phyloP scores from a whole-genome alignment of 1,284 basidiomycete species.

The Porogramme epimiltina region DNA sequence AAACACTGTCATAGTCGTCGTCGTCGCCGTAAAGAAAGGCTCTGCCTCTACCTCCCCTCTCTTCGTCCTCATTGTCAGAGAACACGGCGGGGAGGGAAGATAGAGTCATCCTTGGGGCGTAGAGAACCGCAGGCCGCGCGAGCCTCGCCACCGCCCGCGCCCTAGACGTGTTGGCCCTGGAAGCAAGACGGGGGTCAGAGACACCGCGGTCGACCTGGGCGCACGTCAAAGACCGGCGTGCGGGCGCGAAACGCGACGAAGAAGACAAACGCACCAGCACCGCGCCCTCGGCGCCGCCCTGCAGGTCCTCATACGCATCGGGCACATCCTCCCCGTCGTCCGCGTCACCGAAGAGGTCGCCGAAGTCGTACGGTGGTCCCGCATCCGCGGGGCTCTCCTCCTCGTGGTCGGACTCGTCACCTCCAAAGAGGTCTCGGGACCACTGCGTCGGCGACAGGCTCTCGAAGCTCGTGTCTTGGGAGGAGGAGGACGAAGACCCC shows the following conservation, averaged over 20 bases:
- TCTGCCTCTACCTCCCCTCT: neutral
- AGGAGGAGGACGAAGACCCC: neutral
- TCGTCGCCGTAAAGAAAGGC: no score
- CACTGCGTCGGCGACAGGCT: slow-evolving; percentile 4
- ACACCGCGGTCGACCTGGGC: neutral
- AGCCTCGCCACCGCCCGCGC: no score
- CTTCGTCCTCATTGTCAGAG: neutral
- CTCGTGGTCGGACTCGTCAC: neutral
- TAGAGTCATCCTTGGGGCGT: slow-evolving; percentile 6
- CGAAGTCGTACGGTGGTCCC: slow-evolving; percentile 4
- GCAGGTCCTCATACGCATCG: no score
- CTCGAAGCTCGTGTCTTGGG: neutral
- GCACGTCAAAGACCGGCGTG: slow-evolving; percentile 8
- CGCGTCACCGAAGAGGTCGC: slow-evolving; percentile 10
- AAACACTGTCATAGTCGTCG: no score
- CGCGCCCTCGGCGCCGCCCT: no score
- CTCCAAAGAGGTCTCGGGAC: slow-evolving; percentile 13
- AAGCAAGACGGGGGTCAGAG: neutral
- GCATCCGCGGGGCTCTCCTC: neutral
- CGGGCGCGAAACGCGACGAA: slow-evolving; percentile 3
- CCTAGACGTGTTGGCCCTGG: no score
- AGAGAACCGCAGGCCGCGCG: no score
- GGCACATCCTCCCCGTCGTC: neutral
- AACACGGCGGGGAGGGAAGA: slow-evolving; percentile 4
- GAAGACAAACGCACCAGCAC: slow-evolving; percentile 10